Evolutionary conservation across 1,139 yeast species (phyloP).

Genomic region (Pneumocystis wakefieldiae): DNA sequence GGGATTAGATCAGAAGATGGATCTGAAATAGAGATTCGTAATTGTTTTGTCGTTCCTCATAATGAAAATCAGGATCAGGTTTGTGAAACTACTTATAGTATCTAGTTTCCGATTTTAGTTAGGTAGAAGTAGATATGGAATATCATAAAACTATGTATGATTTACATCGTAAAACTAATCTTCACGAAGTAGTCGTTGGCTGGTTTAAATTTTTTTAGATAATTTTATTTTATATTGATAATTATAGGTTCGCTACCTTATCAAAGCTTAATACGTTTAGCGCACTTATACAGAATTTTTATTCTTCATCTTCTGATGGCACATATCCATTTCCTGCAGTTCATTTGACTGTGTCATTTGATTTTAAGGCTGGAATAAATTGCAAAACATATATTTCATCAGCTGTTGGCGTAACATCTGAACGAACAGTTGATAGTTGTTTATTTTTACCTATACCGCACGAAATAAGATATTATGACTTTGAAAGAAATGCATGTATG

Average conservation of each 20-base stretch:
- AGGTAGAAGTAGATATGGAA: constrained; percentile 49
- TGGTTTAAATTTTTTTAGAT: constrained; percentile 32
- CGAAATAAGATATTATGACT: constrained; percentile 43
- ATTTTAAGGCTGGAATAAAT: constrained; percentile 31
- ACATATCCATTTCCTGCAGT: constrained; percentile 67
- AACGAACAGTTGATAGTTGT: constrained; percentile 42
- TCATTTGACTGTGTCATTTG: constrained; percentile 46
- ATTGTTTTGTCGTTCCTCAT: constrained; percentile 73
- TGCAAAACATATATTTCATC: constrained; percentile 57
- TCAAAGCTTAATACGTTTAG: constrained; percentile 55
- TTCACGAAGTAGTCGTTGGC: constrained; percentile 67
- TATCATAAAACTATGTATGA: constrained; percentile 58
- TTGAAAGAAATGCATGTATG: constrained; percentile 41
- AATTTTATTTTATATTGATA: neutral
- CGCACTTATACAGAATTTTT: constrained; percentile 75
- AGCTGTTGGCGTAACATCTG: constrained; percentile 43
- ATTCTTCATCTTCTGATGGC: constrained; percentile 27
- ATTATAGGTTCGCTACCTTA: constrained; percentile 42
- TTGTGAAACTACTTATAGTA: neutral
- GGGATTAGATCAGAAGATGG: constrained; percentile 82
- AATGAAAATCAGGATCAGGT: constrained; percentile 62
- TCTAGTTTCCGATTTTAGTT: neutral
- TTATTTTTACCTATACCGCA: constrained; percentile 66
- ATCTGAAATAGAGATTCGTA: constrained; percentile 55
- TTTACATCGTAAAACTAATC: constrained; percentile 64